Conservation (phyloP, 176 grass and related monocot species). For the Triticum dicoccoides region DNA sequence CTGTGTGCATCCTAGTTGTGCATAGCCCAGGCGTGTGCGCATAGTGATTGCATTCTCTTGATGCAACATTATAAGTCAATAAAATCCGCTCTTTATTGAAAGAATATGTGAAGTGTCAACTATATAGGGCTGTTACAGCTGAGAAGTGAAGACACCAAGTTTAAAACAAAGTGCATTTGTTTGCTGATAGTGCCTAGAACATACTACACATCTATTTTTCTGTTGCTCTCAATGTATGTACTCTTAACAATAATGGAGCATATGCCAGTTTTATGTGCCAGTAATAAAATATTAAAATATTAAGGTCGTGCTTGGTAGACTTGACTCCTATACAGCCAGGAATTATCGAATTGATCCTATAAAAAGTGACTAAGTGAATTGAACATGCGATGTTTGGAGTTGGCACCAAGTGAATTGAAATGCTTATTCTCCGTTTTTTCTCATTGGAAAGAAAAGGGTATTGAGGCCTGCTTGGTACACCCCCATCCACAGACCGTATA, state of each 20-base stretch:
- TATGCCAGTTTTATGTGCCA: neutral
- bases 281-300: neutral
- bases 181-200: constrained; percentile 7
- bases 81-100: too few relatives aligned
- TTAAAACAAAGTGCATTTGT: constrained; percentile 32
- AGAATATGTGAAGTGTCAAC: too few relatives aligned
- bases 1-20: too few relatives aligned
- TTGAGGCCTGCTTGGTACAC: too few relatives aligned
- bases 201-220: neutral
- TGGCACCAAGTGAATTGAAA: neutral
- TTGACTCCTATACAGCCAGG: neutral
- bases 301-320: neutral
- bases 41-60: too few relatives aligned
- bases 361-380: neutral
- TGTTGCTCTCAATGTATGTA: constrained; percentile 7
- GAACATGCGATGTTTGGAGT: constrained; percentile 3
- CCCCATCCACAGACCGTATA: too few relatives aligned
- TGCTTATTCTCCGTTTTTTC: neutral
- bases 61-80: too few relatives aligned
- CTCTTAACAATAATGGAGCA: constrained; percentile 13
- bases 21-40: too few relatives aligned
- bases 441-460: neutral
- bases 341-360: neutral
- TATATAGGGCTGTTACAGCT: constrained; percentile 7
- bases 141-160: constrained; percentile 40